Percentiles rank a stretch among this genome's conserved stretches.
Conservation (phyloP, 306 rosid species). For the Dicorynia guianensis region DNA sequence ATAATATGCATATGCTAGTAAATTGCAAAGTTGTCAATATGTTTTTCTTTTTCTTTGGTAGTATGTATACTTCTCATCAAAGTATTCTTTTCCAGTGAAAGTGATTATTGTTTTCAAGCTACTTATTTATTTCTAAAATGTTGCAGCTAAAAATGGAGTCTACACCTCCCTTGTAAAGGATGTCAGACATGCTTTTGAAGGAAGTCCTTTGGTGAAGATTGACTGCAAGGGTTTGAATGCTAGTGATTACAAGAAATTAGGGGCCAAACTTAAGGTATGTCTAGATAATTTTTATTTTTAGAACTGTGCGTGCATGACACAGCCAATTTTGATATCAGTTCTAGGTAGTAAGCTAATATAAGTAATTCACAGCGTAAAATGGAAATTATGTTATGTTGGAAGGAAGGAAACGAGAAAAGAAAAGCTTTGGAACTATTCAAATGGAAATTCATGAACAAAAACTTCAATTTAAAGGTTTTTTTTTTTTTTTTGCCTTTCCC, state of each 20-base stretch:
- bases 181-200: conserved; percentile 91
- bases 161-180: conserved; percentile 76
- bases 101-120: conserved; percentile 17
- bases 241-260: conserved; percentile 94
- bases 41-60: conserved; percentile 9
- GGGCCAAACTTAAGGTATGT: conserved; percentile 91
- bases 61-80: conserved; percentile 35
- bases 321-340: conserved; percentile 21
- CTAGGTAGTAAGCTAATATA: conserved; percentile 2
- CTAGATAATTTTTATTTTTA: conserved; percentile 18
- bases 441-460: conserved; percentile 4
- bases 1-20: not conserved
- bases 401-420: conserved; percentile 3
- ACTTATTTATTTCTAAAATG: conserved; percentile 39
- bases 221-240: conserved; percentile 91
- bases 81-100: conserved; percentile 8
- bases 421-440: not conserved
- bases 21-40: not conserved
- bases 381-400: not conserved
- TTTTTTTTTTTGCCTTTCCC: not conserved
- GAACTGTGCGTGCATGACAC: conserved; percentile 7
- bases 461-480: conserved; percentile 1
- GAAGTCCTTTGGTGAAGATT: conserved; percentile 79
- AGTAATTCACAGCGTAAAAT: conserved; percentile 16
- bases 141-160: conserved; percentile 92